These are phyloP conservation scores for Herpotrichia juniperi DNA, from an alignment of 2,329 filamentous ascomycete genomes.

Conservation along the genomic window DNA sequence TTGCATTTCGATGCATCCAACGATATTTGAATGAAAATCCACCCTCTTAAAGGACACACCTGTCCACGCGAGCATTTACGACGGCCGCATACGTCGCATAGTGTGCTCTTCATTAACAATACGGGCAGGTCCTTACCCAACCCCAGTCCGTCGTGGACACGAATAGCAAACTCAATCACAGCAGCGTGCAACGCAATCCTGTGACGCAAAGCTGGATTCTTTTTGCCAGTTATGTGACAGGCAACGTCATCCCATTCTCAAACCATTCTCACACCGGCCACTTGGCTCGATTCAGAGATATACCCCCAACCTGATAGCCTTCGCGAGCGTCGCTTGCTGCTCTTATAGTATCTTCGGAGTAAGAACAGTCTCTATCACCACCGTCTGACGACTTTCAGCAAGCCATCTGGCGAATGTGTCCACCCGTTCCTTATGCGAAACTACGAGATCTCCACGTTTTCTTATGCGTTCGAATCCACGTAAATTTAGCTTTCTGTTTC, in stretches of 20 bases:
- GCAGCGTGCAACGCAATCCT: neutral
- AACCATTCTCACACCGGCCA: slow-evolving; percentile 1
- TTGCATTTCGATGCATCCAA: neutral
- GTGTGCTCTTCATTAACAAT: slow-evolving; percentile 8
- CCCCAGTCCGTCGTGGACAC: slow-evolving; percentile 11
- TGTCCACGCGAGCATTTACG: slow-evolving; percentile 2
- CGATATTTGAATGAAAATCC: neutral
- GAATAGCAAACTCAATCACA: slow-evolving; percentile 12
- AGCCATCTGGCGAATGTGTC: neutral
- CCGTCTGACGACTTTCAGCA: neutral
- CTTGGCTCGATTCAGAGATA: slow-evolving; percentile 2
- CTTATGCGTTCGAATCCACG: slow-evolving; percentile 3
- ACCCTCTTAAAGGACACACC: neutral
- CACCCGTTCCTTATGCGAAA: slow-evolving; percentile 12
- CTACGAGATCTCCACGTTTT: slow-evolving; percentile 11
- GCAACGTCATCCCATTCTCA: slow-evolving; percentile 3
- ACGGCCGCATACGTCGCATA: slow-evolving; percentile 10
- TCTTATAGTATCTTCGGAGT: neutral
- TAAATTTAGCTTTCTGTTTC: neutral
- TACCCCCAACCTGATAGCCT: neutral
- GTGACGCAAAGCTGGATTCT: slow-evolving; percentile 7
- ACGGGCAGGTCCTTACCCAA: slow-evolving; percentile 7
- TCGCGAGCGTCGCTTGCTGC: neutral
- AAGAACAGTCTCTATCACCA: neutral
- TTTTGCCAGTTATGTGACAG: slow-evolving; percentile 9